Evolutionary conservation across 257 asterid species (phyloP).

Genomic region (Parsonsia alboflavescens): DNA sequence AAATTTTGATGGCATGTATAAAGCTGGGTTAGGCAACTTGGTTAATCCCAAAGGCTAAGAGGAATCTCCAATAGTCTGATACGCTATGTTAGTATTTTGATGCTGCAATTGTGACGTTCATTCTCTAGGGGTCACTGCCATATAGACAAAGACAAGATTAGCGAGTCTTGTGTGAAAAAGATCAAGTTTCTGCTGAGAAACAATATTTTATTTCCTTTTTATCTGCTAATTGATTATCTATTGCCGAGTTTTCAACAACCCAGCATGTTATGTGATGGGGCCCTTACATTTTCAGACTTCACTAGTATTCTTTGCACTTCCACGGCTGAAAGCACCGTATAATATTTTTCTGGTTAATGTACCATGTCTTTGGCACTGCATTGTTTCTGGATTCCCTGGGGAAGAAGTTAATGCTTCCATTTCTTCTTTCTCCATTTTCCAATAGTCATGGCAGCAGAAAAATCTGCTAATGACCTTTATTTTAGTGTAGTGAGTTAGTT

Average conservation of each 20-base stretch:
- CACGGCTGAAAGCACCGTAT: not conserved
- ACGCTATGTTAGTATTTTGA: not conserved
- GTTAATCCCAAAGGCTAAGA: not conserved
- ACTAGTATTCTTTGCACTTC: not conserved
- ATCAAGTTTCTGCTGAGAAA: not conserved
- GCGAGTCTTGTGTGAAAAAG: not conserved
- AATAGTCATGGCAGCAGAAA: not conserved
- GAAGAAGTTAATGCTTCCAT: not conserved
- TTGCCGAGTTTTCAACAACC: not conserved
- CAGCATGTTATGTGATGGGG: not conserved
- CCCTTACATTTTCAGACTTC: not conserved
- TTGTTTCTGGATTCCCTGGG: not conserved
- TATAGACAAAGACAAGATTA: not conserved
- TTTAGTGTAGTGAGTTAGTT: not conserved
- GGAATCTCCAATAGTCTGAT: not conserved
- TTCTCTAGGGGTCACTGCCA: not conserved
- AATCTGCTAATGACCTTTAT: not conserved
- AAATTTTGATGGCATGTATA: not conserved
- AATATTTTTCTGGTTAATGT: not conserved
- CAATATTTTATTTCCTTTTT: not conserved
- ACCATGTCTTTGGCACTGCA: not conserved
- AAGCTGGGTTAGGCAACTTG: not conserved
- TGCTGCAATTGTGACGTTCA: not conserved
- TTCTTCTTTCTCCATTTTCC: not conserved
- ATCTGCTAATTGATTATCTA: not conserved